Conservation (phyloP, 2,329 filamentous ascomycete species). For the Sporothrix inflata region DNA sequence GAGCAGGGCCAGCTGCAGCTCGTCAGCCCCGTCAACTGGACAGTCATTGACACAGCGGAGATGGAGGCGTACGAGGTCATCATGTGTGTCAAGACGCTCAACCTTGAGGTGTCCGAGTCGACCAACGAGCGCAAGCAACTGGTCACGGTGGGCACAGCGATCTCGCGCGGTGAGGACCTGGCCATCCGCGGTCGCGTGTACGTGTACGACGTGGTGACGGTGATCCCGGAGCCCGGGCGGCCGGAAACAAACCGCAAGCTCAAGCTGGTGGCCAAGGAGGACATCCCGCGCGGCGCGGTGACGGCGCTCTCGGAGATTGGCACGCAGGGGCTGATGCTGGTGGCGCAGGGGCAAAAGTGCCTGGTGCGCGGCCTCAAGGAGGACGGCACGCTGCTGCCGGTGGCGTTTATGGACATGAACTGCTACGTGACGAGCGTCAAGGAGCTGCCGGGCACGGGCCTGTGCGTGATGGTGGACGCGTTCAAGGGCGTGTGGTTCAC, state of each 20-base stretch:
- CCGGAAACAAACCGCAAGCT: constrained; percentile 85
- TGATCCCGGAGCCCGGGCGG: constrained; percentile 83
- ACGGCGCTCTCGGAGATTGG: constrained; percentile 84
- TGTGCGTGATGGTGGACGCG: constrained; percentile 86
- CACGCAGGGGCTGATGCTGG: constrained; percentile 83
- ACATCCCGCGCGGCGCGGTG: constrained; percentile 88
- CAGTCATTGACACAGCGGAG: constrained; percentile 73
- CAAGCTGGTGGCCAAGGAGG: constrained; percentile 85
- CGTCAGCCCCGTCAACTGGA: constrained; percentile 75
- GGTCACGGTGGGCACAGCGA: constrained; percentile 81
- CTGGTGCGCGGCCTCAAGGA: constrained; percentile 97
- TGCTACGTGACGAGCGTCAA: constrained; percentile 88
- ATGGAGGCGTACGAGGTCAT: constrained; percentile 77
- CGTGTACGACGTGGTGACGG: constrained; percentile 87
- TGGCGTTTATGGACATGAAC: constrained; percentile 97
- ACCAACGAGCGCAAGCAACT: constrained; percentile 85
- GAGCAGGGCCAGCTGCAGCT: constrained; percentile 77
- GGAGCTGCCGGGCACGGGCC: constrained; percentile 78
- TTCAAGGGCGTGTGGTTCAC: constrained; percentile 96
- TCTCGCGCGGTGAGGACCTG: constrained; percentile 87
- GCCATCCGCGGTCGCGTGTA: constrained; percentile 83
- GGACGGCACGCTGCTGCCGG: constrained; percentile 86
- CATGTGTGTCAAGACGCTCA: constrained; percentile 79
- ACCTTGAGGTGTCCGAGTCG: constrained; percentile 86
- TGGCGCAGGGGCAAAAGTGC: constrained; percentile 93